These are phyloP conservation scores for Musa balbisiana DNA, from an alignment of 202 grass and related monocot species.

Conservation along the genomic window DNA sequence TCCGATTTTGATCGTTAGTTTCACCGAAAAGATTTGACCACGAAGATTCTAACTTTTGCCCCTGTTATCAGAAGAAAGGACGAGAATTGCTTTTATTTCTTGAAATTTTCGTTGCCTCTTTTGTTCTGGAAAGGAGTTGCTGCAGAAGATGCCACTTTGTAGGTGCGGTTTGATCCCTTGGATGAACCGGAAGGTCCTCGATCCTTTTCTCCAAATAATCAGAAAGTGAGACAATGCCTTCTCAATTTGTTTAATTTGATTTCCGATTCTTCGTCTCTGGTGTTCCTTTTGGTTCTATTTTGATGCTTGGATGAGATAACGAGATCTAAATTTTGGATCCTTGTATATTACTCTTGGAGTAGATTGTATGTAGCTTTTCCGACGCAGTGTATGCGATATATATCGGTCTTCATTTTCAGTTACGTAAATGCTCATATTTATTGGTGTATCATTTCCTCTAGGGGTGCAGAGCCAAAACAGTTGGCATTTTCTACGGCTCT, in stretches of 20 bases:
- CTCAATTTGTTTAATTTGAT: not conserved
- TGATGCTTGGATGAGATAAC: not conserved
- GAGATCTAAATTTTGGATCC: not conserved
- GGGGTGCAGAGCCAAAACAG: conserved; percentile 40
- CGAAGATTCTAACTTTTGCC: not conserved
- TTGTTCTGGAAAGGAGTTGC: not conserved
- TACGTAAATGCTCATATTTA: not conserved
- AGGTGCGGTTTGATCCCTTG: conserved; percentile 23
- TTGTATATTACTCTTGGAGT: not conserved
- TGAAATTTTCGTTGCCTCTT: not conserved
- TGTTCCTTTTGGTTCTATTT: not conserved
- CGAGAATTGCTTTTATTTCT: not conserved
- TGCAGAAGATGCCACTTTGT: conserved; percentile 21
- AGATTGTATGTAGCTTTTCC: not conserved
- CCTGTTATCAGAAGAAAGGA: not conserved
- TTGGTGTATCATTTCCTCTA: conserved; percentile 7
- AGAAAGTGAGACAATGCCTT: conserved; percentile 23
- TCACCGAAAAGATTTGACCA: not conserved
- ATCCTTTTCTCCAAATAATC: conserved; percentile 34
- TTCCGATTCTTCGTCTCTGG: not conserved
- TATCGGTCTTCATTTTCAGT: too few species aligned
- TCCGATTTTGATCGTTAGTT: too few species aligned
- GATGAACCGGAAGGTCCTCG: conserved; percentile 30
- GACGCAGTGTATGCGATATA: too few species aligned
- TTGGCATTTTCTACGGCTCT: conserved; percentile 46